Base-by-base conservation (phyloP, 2,329 filamentous ascomycete genomes). In the Lecanosticta acicola region DNA sequence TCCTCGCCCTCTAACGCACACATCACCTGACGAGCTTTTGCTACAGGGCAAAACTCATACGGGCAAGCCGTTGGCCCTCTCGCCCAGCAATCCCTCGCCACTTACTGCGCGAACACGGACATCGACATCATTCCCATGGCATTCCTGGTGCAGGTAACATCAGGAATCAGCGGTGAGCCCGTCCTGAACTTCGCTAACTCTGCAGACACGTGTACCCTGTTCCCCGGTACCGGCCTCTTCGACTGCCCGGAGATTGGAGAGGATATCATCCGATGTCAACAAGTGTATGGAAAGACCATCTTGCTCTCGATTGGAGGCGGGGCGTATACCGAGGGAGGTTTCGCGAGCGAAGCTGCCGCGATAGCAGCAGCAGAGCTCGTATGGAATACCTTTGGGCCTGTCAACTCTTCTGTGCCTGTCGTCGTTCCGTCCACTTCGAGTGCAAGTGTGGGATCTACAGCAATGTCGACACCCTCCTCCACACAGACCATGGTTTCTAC, bases 261-360 rank as follows among this genome's bases (percentile, higher is more conserved):
- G 33, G 72, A 76, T 41, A 77, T 78, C 53, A 62, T 61, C 14
- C 63, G 71, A 8, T 89, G 85, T 66, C 84, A 88, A 63, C 54
- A 64, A 9, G 66, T 61, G 3, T 67, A 79, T 48, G 76, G 77
- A 50, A 88, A 87, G 67, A 85, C 82, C 1, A 81, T 88, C 54
- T 62, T 87, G 34, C 71, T 88, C 9, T 87, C 84, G 2, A 71
- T 89, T 38, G 84, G 83, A n/a, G 84, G 85, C 26, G 79, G 78
- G 3, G 82, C 81, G 1, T 85, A 86, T 64, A 79, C 70, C 16
- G 81, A 85, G 61, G 81, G 80, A 26, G 82, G 82, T 21, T 86
- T 85, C 68, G 59, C 65, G 29, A 75, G 71, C 11, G 53, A 68
- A 1, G 51, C 64, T 0, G 74, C 70, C 0, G 83, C 83, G 3